Evolutionary conservation across 345 rosid species (phyloP).

Genomic region (Firmiana major): DNA sequence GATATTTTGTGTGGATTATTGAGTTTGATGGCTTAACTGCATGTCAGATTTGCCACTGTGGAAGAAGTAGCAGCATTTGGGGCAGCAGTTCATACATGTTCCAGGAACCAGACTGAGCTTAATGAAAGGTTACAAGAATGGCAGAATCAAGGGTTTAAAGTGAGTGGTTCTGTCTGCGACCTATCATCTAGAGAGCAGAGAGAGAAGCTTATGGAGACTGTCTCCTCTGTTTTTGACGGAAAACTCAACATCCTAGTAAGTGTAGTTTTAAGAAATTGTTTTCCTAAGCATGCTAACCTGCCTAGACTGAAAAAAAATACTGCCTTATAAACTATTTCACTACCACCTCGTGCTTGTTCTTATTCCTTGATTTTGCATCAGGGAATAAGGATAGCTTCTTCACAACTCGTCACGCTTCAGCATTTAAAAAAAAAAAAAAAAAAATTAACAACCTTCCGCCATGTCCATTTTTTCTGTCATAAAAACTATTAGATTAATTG

Average conservation of each 20-base stretch:
- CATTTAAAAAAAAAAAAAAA: no score
- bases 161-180: slow-evolving; percentile 51
- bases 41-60: slow-evolving; percentile 49
- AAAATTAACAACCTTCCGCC: no score
- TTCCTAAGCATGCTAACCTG: not conserved
- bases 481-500: not conserved
- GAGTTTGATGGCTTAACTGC: not conserved
- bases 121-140: slow-evolving; percentile 43
- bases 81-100: slow-evolving; percentile 66
- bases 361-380: not conserved
- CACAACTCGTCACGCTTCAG: no score
- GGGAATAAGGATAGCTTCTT: no score
- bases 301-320: not conserved
- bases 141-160: slow-evolving; percentile 42
- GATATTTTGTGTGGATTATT: no score
- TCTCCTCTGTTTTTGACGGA: slow-evolving; percentile 38
- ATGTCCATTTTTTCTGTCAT: no score
- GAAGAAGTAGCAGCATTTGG: slow-evolving; percentile 68
- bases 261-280: not conserved
- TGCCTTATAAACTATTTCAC: no score
- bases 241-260: slow-evolving; percentile 59
- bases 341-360: not conserved
- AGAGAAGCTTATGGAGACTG: slow-evolving; percentile 39
- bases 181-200: slow-evolving; percentile 25
- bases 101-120: slow-evolving; percentile 49